Conservation (phyloP, 2,329 filamentous ascomycete species). For the Coniochaeta sp. region DNA sequence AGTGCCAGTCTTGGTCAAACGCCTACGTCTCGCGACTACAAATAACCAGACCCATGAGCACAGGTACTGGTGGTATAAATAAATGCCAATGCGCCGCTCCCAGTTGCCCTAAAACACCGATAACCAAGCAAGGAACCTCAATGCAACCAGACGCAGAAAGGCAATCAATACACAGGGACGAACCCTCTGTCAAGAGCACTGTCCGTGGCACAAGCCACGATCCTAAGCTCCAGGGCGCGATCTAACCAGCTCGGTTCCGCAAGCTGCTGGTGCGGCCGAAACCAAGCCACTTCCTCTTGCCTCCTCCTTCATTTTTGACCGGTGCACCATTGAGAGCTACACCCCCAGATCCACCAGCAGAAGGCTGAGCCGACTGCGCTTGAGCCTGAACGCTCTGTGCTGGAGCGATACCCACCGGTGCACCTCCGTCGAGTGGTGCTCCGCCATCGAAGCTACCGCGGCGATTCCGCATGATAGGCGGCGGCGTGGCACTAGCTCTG, state of each 20-base stretch:
- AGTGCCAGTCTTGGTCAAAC: not conserved
- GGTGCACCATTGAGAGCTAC: not conserved
- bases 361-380: no score
- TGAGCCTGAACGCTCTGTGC: not conserved
- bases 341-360: not conserved
- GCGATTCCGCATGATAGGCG: constrained; percentile 43
- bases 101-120: not conserved
- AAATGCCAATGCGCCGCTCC: not conserved
- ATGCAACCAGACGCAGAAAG: not conserved
- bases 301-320: constrained; percentile 4
- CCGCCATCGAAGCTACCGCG: constrained; percentile 10
- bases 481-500: constrained; percentile 42
- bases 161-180: not conserved
- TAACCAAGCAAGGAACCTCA: not conserved
- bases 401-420: not conserved
- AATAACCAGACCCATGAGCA: not conserved
- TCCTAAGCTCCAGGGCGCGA: no score
- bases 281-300: constrained; percentile 23
- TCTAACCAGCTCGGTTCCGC: constrained; percentile 18
- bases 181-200: not conserved
- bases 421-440: constrained; percentile 2
- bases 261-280: constrained; percentile 22
- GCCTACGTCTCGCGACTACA: not conserved
- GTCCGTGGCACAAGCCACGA: not conserved
- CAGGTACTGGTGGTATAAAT: not conserved